Percentiles rank a stretch among this genome's conserved stretches.
phyloP scores from a whole-genome alignment of 1,284 basidiomycete genomes.

The Violaceomyces palustris region DNA sequence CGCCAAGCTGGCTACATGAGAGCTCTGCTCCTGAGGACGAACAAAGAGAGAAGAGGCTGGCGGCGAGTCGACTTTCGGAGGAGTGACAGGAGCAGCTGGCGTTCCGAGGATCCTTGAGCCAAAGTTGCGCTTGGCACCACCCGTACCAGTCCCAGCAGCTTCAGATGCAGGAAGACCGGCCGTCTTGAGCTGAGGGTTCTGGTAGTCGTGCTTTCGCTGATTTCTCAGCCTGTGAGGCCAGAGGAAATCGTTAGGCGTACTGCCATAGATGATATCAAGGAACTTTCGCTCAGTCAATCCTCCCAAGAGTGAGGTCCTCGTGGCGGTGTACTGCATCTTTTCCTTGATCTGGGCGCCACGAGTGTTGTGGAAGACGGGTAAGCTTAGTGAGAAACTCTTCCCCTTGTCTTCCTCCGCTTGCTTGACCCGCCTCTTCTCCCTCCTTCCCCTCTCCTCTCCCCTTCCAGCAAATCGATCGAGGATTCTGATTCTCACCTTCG shows the following conservation, averaged over 20 bases:
- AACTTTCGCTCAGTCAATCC: conserved; percentile 39
- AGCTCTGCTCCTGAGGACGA: too few relatives aligned
- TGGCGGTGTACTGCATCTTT: conserved; percentile 45
- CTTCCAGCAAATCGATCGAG: too few relatives aligned
- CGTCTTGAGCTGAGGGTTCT: conserved; percentile 42
- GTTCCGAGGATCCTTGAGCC: too few relatives aligned
- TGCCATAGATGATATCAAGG: conserved; percentile 41
- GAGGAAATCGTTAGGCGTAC: conserved; percentile 28
- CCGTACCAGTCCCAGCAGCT: conserved; percentile 38
- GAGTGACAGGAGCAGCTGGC: too few relatives aligned
- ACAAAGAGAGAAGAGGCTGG: too few relatives aligned
- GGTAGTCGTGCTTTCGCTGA: conserved; percentile 44
- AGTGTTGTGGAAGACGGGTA: too few relatives aligned
- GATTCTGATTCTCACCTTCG: conserved; percentile 24
- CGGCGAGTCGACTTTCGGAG: too few relatives aligned
- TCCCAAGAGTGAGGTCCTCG: conserved; percentile 32
- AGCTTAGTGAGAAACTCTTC: too few relatives aligned
- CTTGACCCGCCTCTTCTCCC: too few relatives aligned
- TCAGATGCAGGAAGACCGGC: conserved; percentile 30
- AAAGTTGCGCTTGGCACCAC: conserved; percentile 39
- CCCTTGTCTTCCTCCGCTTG: too few relatives aligned
- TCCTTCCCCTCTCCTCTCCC: too few relatives aligned
- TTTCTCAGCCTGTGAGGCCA: conserved; percentile 42
- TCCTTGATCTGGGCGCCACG: conserved; percentile 39
- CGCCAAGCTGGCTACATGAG: too few relatives aligned